Evolutionary conservation across 1,139 yeast genomes (phyloP), one percentile per base, ranked within the genome.

Genomic region (Zygosaccharomyces sapae): DNA sequence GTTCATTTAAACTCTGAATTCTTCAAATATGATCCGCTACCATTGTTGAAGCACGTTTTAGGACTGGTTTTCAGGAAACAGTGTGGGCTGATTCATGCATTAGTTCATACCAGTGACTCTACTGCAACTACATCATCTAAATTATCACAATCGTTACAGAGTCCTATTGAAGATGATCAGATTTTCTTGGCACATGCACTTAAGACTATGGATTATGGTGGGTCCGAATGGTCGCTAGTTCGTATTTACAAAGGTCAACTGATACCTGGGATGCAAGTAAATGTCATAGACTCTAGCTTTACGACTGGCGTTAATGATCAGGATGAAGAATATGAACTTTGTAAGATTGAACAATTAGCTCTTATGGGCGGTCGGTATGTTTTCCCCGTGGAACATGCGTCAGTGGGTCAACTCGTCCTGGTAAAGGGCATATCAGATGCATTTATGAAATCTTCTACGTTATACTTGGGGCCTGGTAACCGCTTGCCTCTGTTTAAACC

Each of bases 281-380:
- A 71, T 38, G 71, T 89, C 0, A 61, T 84, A 3, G 90, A 87
- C 30, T 49, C 59, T 24, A 46, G 38, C 24, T 13, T 13, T 13
- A 33, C 36, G 0, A 86, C 79, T 43, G 69, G 70, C 25, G 81
- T 22, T 20, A 83, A 78, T 42, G 80, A 77, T 31, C 86, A 83
- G 45, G 81, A 71, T 47, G 69, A 71, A 47, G 65, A 70, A 36
- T 66, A 66, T 47, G 67, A 67, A 29, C 53, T 66, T 1, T 62
- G 68, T 0, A 67, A 65, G 0, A 66, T 84, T 2, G 70, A 70
- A 4, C 76, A 73, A 5, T 64, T 89, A 9, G 81, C 72, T 56
- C 56, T 88, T 1, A 76, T 87, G 19, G 83, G 88, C 43, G 92
- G 92, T 0, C 73, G 96, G 52, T 89, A 86, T 62, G 75, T 74